Base-by-base conservation (phyloP, 345 rosid species). In the Luvunga scandens region DNA sequence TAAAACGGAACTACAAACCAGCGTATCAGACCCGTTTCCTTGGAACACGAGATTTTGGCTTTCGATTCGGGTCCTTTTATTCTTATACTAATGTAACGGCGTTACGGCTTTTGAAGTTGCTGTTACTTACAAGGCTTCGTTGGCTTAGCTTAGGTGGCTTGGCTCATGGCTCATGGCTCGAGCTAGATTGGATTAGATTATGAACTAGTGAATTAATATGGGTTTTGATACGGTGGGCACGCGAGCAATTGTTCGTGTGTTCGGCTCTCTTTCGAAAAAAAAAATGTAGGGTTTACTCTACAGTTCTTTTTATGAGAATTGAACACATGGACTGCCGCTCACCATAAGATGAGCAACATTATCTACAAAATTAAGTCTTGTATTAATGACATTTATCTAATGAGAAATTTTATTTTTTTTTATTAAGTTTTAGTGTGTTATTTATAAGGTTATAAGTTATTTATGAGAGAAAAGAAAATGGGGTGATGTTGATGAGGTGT, bases 31-130 rank as follows among this genome's bases (percentile, higher is more conserved):
- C 57, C 83, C 72, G 77, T 59, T 57, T 73, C 76, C 57, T 73
- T 73, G 27, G 64, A 66, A 78, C 16, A 67, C 78, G 75, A 71
- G 80, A 22, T 21, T 48, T 48, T 4, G 16, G 6, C 66, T 48
- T 75, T 33, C n/a, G 31, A 38, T 74, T 38, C 25, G 2, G 33
- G 22, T 50, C 33, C 7, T 7, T 53, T 24, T 27, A 22, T 55
- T 9, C 57, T 30, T 13, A 28, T 66, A 5, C 21, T 5, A 53
- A 59, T 6, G 53, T 74, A 71, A 84, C 84, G 84, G 79, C 83
- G 83, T 84, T 78, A 79, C 72, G 68, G 61, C 68, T 61, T 50
- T 75, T 13, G 60, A 28, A 39, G 9, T 31, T 42, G 10, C 24
- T 28, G 59, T 55, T 63, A 60, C 76, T 21, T 27, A n/a, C 13